Base-by-base conservation (phyloP, 495 filamentous ascomycete genomes). In the Podospora anserina region DNA sequence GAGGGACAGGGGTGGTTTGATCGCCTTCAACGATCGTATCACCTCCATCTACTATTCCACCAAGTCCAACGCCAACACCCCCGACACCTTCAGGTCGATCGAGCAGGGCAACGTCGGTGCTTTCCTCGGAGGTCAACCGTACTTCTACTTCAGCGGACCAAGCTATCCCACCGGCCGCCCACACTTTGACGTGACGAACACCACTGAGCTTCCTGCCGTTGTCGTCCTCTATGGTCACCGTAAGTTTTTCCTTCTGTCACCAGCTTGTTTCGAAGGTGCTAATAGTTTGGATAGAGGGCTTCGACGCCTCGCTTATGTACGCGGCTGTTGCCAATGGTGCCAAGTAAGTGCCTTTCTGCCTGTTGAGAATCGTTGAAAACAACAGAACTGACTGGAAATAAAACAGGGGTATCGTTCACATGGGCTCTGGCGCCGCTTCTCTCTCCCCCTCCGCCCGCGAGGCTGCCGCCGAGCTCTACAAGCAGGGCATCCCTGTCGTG, bases 21-120 rank as follows among this genome's bases (percentile, higher is more conserved):
- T 85, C 49, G 79, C 79, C 16, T 74, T 84, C 73, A 85, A 85
- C 68, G 83, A 85, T 68, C 78, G 83, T 34, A 82, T 84, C 68
- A 79, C 76, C 11, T 77, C 74, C 1, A 82, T 82, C 19, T 83
- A 77, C 71, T 85, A 81, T 54, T 79, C 77, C 7, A 80, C 82
- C 63, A 85, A 85, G 70, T 80, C 78, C 16, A 80, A 84, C 63
- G 81, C 81, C 64, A 85, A 85, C 68, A 79, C 80, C 54, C 75
- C 83, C 44, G 82, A 85, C 67, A 84, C 83, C 15, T 85, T 85
- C 78, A 85, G 80, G 74, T 77, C 78, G 3, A 68, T 78, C 19
- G 82, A 85, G 71, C 79, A 79, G 66, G 82, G 80, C 18, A 80
- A 78, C 63, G 71, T 84, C 4, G 82, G 82, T 49, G 71, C 75